Percentiles rank a stretch among this genome's conserved stretches.
Conservation (phyloP, 371 early-diverging fungal species). For the Mycotypha africana region DNA sequence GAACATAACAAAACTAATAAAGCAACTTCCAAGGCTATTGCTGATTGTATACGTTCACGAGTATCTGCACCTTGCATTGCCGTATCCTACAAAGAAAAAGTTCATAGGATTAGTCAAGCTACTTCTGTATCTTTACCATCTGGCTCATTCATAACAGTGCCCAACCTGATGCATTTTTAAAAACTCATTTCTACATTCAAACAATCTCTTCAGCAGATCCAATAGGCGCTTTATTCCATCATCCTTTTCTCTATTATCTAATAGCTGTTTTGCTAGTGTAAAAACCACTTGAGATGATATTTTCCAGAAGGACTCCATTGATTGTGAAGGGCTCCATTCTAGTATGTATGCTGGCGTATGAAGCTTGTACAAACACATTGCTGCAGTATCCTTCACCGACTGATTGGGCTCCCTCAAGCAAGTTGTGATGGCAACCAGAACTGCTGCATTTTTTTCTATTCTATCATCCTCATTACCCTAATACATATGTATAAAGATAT, state of each 20-base stretch:
- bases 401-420: slow-evolving; percentile 60
- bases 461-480: slow-evolving; percentile 37
- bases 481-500: neutral
- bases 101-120: no score
- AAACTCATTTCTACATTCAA: slow-evolving; percentile 59
- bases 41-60: slow-evolving; percentile 62
- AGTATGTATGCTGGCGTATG: slow-evolving; percentile 56
- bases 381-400: slow-evolving; percentile 64
- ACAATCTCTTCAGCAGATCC: slow-evolving; percentile 55
- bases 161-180: slow-evolving; percentile 39
- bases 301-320: slow-evolving; percentile 65
- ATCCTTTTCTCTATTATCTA: slow-evolving; percentile 49
- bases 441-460: slow-evolving; percentile 57
- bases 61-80: slow-evolving; percentile 50
- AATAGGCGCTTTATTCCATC: slow-evolving; percentile 51
- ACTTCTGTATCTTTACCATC: no score
- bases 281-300: slow-evolving; percentile 56
- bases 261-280: slow-evolving; percentile 46
- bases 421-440: slow-evolving; percentile 63
- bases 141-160: no score
- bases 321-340: slow-evolving; percentile 55
- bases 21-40: slow-evolving; percentile 72
- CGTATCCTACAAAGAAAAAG: no score
- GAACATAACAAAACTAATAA: slow-evolving; percentile 74
- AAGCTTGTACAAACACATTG: slow-evolving; percentile 62